Base-by-base conservation (phyloP, 2,329 filamentous ascomycete genomes). In the Lasiodiplodia citricola region DNA sequence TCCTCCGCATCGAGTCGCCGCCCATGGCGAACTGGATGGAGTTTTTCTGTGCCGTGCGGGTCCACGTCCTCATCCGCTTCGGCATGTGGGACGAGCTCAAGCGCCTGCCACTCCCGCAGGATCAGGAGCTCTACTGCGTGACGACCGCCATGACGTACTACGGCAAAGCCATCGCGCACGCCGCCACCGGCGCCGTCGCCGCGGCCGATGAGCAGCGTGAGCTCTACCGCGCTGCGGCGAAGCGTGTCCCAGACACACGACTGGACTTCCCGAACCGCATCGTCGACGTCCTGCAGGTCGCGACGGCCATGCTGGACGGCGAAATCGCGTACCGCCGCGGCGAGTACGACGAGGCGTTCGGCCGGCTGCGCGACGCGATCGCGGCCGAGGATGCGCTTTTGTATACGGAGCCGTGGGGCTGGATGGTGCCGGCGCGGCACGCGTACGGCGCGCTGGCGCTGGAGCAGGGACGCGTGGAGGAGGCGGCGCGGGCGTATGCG, bases 21-120 rank as follows among this genome's bases (percentile, higher is more conserved):
- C 90, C 90, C 0, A 93, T 94, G 91, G 91, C 91, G 0, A 91
- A 94, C 77, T 94, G 90, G 88, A 81, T 94, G 0, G 92, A 94
- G 77, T 86, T 86, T 1, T 93, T 93, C 71, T 78, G 91, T 3
- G 85, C 87, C 1, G 88, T 92, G 76, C 86, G 88, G 3, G 81
- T 90, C 1, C 92, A 95, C 75, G 88, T 90, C 1, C 81, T 92
- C 18, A 84, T 95, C 55, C 87, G 92, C 0, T 95, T 94, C 72
- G 92, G 92, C 0, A 82, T 81, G n/a, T 94, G 92, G 92, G 74
- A 88, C 0, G 89, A 92, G 0, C 82, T 94, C 25, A 78, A 91
- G 8, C 77, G 80, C 1, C 77, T 92, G 1, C 69, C 80, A 0
- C 70, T 91, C 0, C 91, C 91, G 0, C 66, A 77, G 0, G 90